A percentile compares a stretch with the other conserved stretches of the same genome.
Conservation (phyloP, 169 alveolate genomes). For the Plasmodium vivax region DNA sequence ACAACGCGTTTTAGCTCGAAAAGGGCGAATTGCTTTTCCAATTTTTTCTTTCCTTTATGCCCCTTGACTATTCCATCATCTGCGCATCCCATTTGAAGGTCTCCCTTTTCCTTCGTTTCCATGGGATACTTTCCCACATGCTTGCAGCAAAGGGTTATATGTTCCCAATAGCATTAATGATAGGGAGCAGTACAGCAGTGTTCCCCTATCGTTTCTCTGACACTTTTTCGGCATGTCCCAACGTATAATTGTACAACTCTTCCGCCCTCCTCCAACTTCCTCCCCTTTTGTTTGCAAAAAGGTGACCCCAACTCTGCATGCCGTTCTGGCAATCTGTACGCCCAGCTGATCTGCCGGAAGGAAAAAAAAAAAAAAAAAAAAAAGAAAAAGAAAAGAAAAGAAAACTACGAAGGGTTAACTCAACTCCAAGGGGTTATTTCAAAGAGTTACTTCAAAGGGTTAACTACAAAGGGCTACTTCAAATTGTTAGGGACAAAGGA, state of each 20-base stretch:
- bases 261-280: neutral
- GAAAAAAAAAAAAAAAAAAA: neutral
- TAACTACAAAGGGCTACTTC: too few relatives aligned
- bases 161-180: neutral
- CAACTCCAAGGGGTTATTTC: too few relatives aligned
- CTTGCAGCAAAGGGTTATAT: neutral
- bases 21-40: neutral
- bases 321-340: neutral
- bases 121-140: neutral
- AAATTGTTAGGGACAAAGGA: neutral
- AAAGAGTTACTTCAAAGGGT: neutral
- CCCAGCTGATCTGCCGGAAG: neutral
- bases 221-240: neutral
- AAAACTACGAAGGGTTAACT: too few relatives aligned
- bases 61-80: neutral
- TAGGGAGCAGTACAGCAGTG: neutral
- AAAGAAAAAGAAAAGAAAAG: too few relatives aligned
- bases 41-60: neutral
- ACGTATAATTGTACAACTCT: neutral
- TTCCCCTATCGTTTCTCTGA: neutral
- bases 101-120: neutral
- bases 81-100: neutral
- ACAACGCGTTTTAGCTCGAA: neutral
- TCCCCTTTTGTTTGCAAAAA: neutral
- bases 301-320: neutral